A percentile compares a stretch with the other conserved stretches of the same genome.
phyloP scores from a whole-genome alignment of 106 monocot genomes.

The Apostasia shenzhenica region DNA sequence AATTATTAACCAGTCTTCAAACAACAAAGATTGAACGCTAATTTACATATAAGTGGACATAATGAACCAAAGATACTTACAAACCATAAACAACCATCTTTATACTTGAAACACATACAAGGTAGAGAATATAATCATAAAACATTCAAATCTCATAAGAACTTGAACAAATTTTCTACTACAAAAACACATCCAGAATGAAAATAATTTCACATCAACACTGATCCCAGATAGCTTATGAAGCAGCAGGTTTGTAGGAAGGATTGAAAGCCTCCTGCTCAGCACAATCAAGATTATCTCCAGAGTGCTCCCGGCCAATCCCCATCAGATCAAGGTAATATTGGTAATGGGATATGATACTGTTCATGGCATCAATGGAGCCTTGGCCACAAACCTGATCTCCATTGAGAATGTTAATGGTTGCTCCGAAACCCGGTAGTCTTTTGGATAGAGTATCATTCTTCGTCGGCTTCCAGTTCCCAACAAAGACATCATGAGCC shows the following conservation, averaged over 20 bases:
- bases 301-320: slow-evolving; percentile 60
- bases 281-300: slow-evolving; percentile 83
- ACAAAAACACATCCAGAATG: too few relatives aligned
- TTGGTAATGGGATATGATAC: slow-evolving; percentile 81
- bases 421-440: slow-evolving; percentile 83
- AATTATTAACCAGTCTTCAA: too few relatives aligned
- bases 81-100: too few relatives aligned
- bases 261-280: slow-evolving; percentile 81
- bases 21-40: too few relatives aligned
- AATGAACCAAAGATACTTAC: too few relatives aligned
- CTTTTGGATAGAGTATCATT: slow-evolving; percentile 80
- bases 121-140: too few relatives aligned
- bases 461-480: slow-evolving; percentile 91
- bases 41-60: too few relatives aligned
- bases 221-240: slow-evolving; percentile 9
- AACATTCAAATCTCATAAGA: too few relatives aligned
- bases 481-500: slow-evolving; percentile 69
- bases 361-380: slow-evolving; percentile 73
- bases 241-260: slow-evolving; percentile 30
- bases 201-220: too few relatives aligned
- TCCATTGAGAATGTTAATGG: slow-evolving; percentile 84
- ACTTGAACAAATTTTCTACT: too few relatives aligned
- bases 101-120: too few relatives aligned
- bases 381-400: slow-evolving; percentile 78
- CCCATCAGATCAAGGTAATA: slow-evolving; percentile 95